A percentile compares a stretch with the other conserved stretches of the same genome.
phyloP scores from a whole-genome alignment of 768 basidiomycete genomes.

The Stropharia rugosoannulata region DNA sequence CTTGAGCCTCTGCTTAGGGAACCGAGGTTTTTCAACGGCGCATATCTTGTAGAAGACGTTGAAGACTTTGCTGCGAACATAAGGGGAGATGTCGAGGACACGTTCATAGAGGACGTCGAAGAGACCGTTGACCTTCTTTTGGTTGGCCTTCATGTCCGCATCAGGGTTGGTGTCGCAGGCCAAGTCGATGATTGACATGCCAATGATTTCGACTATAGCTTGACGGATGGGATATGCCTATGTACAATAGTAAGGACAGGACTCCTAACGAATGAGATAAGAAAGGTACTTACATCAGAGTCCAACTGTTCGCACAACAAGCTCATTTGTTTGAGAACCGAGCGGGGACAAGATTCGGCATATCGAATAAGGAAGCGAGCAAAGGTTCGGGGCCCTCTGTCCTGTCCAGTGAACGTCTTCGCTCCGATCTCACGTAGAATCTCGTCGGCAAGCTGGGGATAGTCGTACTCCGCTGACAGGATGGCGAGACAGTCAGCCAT shows the following conservation, averaged over 20 bases:
- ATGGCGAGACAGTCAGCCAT: slow-evolving; percentile 88
- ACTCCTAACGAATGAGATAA: neutral
- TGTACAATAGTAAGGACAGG: neutral
- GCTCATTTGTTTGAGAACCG: slow-evolving; percentile 87
- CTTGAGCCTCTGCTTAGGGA: slow-evolving; percentile 80
- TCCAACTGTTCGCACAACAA: slow-evolving; percentile 85
- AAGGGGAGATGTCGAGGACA: slow-evolving; percentile 85
- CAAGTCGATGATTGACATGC: slow-evolving; percentile 80
- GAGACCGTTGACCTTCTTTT: slow-evolving; percentile 77
- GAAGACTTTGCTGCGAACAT: slow-evolving; percentile 90
- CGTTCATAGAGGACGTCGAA: slow-evolving; percentile 86
- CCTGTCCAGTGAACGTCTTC: slow-evolving; percentile 75
- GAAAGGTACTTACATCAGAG: slow-evolving; percentile 64
- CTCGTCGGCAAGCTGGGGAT: slow-evolving; percentile 87
- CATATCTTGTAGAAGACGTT: slow-evolving; percentile 73
- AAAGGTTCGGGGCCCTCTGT: slow-evolving; percentile 82
- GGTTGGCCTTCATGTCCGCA: slow-evolving; percentile 43
- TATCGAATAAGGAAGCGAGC: slow-evolving; percentile 81
- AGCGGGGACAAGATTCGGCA: slow-evolving; percentile 75
- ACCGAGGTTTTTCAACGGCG: slow-evolving; percentile 66
- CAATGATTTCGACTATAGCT: slow-evolving; percentile 90
- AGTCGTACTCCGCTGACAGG: slow-evolving; percentile 84
- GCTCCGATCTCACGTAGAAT: slow-evolving; percentile 84
- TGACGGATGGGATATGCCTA: slow-evolving; percentile 97
- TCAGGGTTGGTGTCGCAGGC: slow-evolving; percentile 51